A percentile compares a stretch with the other conserved stretches of the same genome.
Conservation (phyloP, 495 filamentous ascomycete species). For the Penicillium cosmopolitanum region DNA sequence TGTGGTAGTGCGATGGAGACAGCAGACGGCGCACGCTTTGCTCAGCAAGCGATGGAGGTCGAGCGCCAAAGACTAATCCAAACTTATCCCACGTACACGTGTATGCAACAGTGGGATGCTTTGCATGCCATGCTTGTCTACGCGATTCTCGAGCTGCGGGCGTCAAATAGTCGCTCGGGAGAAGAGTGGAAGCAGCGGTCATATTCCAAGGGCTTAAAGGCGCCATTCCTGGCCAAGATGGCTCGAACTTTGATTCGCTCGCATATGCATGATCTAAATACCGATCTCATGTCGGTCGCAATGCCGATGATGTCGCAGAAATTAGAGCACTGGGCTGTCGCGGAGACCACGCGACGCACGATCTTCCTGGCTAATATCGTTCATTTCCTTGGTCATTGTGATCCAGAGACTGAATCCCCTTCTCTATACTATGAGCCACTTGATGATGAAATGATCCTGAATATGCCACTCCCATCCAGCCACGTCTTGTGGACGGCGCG, state of each 20-base stretch:
- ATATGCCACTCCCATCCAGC: conserved; percentile 18
- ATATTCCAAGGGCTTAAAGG: conserved; percentile 10
- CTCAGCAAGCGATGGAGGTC: conserved; percentile 17
- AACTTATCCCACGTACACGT: conserved; percentile 12
- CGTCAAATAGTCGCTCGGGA: not conserved
- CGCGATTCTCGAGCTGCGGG: conserved; percentile 14
- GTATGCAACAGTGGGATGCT: conserved; percentile 26
- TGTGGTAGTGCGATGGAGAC: conserved; percentile 21
- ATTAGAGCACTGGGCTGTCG: conserved; percentile 13
- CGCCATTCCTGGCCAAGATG: conserved; percentile 23
- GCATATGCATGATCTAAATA: conserved; percentile 1
- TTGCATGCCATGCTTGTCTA: conserved; percentile 25
- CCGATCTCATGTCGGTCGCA: not conserved
- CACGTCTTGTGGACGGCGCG: conserved; percentile 14
- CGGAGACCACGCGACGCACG: conserved; percentile 21
- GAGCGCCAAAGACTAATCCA: conserved; percentile 21
- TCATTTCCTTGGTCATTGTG: conserved; percentile 15
- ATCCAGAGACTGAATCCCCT: conserved; percentile 4
- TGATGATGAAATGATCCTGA: conserved; percentile 16
- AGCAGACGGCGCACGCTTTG: conserved; percentile 15
- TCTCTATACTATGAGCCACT: conserved; percentile 24
- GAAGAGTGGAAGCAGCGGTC: conserved; percentile 15
- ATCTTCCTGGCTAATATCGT: conserved; percentile 21
- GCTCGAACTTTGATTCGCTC: conserved; percentile 10
- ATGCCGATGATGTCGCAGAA: not conserved